Conservation (phyloP, 2,329 filamentous ascomycete genomes). For the Talaromyces sp. region DNA sequence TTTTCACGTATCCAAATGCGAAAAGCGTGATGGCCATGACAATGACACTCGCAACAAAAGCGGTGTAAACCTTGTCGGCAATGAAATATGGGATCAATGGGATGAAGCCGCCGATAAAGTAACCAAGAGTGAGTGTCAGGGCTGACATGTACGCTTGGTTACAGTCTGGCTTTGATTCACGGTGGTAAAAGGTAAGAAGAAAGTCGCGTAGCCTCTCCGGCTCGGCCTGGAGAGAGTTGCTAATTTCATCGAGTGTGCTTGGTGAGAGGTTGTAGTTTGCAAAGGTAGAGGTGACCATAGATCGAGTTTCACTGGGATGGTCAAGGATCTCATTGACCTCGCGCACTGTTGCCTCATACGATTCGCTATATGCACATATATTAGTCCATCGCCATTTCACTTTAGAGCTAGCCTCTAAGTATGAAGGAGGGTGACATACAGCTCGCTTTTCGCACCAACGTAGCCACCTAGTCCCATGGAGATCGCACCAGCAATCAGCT, state of each 20-base stretch:
- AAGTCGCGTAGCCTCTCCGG: conserved; percentile 45
- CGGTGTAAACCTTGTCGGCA: conserved; percentile 37
- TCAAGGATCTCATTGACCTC: conserved; percentile 43
- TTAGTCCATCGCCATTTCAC: not conserved
- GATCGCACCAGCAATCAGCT: conserved; percentile 67
- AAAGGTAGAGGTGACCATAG: conserved; percentile 43
- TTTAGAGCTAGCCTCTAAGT: not conserved
- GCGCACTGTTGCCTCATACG: conserved; percentile 45
- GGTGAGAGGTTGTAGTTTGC: conserved; percentile 40
- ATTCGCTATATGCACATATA: conserved; percentile 32
- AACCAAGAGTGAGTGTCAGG: conserved; percentile 33
- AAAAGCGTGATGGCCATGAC: conserved; percentile 44
- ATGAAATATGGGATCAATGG: conserved; percentile 50
- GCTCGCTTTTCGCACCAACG: conserved; percentile 54
- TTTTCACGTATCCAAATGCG: conserved; percentile 47
- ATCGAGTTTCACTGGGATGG: conserved; percentile 33
- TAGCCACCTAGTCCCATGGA: conserved; percentile 70
- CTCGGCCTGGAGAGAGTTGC: conserved; percentile 35
- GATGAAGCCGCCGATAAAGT: conserved; percentile 36
- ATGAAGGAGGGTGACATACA: conserved; percentile 34
- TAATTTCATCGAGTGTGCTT: conserved; percentile 35
- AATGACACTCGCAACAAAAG: conserved; percentile 43
- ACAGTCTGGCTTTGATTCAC: conserved; percentile 43
- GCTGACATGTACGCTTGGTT: conserved; percentile 49
- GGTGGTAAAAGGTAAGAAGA: conserved; percentile 49